Evolutionary conservation across 2,329 filamentous ascomycete genomes (phyloP).

Genomic region (Talaromyces albobiverticillius): DNA sequence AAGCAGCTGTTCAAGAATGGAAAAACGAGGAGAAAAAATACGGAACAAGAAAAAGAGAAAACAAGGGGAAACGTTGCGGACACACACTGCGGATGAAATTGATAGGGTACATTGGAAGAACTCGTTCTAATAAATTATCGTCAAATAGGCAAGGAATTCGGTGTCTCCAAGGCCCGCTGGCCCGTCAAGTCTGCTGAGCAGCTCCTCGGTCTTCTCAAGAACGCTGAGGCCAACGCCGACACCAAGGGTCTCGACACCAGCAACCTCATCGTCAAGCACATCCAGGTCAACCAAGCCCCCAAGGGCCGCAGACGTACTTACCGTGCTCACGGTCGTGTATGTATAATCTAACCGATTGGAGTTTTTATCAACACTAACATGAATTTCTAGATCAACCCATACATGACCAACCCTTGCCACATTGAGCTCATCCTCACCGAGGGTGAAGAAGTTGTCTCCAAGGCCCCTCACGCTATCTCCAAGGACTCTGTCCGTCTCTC

Average conservation of each 20-base stretch:
- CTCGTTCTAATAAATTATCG: neutral
- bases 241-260: slow-evolving; percentile 96
- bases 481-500: slow-evolving; percentile 68
- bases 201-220: slow-evolving; percentile 94
- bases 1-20: neutral
- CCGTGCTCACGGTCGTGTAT: slow-evolving; percentile 99
- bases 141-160: slow-evolving; percentile 93
- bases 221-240: slow-evolving; percentile 95
- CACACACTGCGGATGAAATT: too few relatives aligned
- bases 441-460: slow-evolving; percentile 92
- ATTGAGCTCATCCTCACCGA: slow-evolving; percentile 99
- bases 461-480: slow-evolving; percentile 68
- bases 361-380: neutral
- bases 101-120: neutral
- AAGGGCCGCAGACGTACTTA: slow-evolving; percentile 99
- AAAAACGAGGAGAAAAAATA: neutral
- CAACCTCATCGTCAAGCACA: slow-evolving; percentile 99
- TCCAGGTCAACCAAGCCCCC: slow-evolving; percentile 99
- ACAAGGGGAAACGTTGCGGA: too few relatives aligned
- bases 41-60: neutral
- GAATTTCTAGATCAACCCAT: slow-evolving; percentile 84
- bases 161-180: slow-evolving; percentile 97
- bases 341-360: slow-evolving; percentile 42
- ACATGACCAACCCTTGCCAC: slow-evolving; percentile 99
- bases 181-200: slow-evolving; percentile 99